Conservation (phyloP, 768 basidiomycete species). For the Xerocomus spinulosus region DNA sequence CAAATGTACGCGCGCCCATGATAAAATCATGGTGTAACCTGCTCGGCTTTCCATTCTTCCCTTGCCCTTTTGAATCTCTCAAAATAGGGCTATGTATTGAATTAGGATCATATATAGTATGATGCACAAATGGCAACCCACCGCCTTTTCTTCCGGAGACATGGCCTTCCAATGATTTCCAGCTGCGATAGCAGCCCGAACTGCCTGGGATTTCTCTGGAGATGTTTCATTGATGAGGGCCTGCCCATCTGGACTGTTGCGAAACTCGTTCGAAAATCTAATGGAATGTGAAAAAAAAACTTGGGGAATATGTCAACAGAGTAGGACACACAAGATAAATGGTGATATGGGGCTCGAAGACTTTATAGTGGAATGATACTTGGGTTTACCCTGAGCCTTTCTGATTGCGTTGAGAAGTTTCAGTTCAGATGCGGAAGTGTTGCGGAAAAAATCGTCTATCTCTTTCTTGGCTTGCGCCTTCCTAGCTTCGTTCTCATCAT, state of each 20-base stretch:
- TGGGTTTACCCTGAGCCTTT: conserved; percentile 22
- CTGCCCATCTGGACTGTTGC: conserved; percentile 12
- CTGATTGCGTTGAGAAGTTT: conserved; percentile 33
- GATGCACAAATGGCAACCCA: conserved; percentile 5
- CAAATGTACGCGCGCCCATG: not conserved
- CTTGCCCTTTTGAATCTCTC: conserved; percentile 15
- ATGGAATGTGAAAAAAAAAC: not conserved
- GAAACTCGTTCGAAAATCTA: conserved; percentile 24
- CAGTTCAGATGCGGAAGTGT: conserved; percentile 15
- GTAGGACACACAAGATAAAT: conserved; percentile 23
- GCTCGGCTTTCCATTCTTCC: conserved; percentile 10
- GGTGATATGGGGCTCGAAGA: conserved; percentile 5
- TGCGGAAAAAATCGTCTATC: conserved; percentile 27
- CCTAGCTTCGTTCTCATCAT: conserved; percentile 16
- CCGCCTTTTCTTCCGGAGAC: conserved; percentile 31
- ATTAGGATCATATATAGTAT: not conserved
- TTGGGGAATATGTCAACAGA: not conserved
- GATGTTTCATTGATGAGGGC: conserved; percentile 8
- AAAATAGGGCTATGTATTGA: conserved; percentile 14
- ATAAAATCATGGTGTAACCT: conserved; percentile 5
- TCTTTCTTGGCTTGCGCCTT: conserved; percentile 18
- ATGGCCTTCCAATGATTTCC: conserved; percentile 30
- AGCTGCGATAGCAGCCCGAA: conserved; percentile 13
- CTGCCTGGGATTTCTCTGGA: not conserved
- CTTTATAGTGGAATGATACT: conserved; percentile 4